These are phyloP conservation scores for Excoecaria agallocha DNA, from an alignment of 345 rosid species.

Conservation along the genomic window DNA sequence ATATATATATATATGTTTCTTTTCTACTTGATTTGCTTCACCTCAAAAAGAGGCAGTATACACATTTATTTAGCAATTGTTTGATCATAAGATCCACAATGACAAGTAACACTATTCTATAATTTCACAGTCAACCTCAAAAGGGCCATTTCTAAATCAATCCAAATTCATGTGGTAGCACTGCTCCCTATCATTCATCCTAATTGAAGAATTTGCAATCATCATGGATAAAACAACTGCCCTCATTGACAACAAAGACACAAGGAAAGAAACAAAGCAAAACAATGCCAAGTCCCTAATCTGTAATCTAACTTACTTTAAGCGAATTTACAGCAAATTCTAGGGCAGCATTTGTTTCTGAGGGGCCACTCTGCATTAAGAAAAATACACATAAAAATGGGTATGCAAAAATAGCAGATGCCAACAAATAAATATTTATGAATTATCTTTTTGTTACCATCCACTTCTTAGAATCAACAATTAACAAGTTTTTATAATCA, in stretches of 20 bases:
- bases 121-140: no score
- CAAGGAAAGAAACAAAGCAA: background rate
- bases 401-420: background rate
- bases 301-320: conserved; percentile 43
- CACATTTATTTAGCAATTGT: no score
- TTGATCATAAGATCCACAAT: no score
- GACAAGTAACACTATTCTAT: background rate
- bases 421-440: background rate
- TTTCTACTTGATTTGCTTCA: background rate
- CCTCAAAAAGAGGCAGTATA: no score
- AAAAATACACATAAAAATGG: conserved; percentile 18
- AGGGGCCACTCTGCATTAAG: conserved; percentile 68
- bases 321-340: conserved; percentile 90
- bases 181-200: background rate
- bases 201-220: background rate
- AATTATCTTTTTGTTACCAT: background rate
- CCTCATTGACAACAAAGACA: background rate
- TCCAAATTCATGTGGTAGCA: background rate
- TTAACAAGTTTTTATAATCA: background rate
- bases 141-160: background rate
- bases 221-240: background rate
- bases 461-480: conserved; percentile 1
- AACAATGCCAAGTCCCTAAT: background rate
- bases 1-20: background rate
- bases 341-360: conserved; percentile 92